phyloP scores from a whole-genome alignment of 371 early-diverging fungal genomes.

The Capniomyces stellatus region DNA sequence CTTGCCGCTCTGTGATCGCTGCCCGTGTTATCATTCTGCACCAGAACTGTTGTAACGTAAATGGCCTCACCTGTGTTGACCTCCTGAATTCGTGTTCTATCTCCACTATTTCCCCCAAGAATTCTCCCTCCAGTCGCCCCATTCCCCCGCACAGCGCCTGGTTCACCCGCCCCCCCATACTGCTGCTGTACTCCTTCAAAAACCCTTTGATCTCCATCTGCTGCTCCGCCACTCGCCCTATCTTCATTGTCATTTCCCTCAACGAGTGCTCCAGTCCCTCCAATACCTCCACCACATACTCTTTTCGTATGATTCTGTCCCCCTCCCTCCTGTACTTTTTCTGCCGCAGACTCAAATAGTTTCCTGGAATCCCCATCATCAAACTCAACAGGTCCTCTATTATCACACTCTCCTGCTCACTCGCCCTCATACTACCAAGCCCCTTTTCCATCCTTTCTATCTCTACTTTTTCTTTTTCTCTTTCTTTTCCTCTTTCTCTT shows the following conservation, averaged over 20 bases:
- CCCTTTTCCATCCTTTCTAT: neutral
- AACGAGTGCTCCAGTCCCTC: constrained; percentile 49
- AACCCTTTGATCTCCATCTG: constrained; percentile 54
- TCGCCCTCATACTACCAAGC: neutral
- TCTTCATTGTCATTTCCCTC: constrained; percentile 44
- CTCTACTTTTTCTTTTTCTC: neutral
- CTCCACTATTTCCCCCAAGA: constrained; percentile 67
- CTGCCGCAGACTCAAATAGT: constrained; percentile 34
- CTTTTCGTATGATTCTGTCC: neutral
- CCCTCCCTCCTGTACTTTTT: neutral
- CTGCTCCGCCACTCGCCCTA: constrained; percentile 56
- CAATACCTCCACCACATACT: neutral
- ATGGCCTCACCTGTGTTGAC: constrained; percentile 27
- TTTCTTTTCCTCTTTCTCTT: neutral
- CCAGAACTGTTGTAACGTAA: constrained; percentile 80
- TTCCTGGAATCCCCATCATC: constrained; percentile 77
- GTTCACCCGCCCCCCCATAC: constrained; percentile 68
- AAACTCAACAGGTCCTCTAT: constrained; percentile 76
- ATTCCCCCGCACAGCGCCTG: constrained; percentile 81
- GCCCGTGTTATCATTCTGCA: constrained; percentile 67
- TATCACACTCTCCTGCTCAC: constrained; percentile 52
- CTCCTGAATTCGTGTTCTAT: constrained; percentile 68
- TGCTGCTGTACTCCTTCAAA: constrained; percentile 44
- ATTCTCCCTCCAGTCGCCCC: constrained; percentile 54
- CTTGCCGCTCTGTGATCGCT: constrained; percentile 41